Percentiles rank a stretch among this genome's conserved stretches.
Evolutionary conservation across 208 protist species (phyloP).

Genomic region (Leishmania tropica): DNA sequence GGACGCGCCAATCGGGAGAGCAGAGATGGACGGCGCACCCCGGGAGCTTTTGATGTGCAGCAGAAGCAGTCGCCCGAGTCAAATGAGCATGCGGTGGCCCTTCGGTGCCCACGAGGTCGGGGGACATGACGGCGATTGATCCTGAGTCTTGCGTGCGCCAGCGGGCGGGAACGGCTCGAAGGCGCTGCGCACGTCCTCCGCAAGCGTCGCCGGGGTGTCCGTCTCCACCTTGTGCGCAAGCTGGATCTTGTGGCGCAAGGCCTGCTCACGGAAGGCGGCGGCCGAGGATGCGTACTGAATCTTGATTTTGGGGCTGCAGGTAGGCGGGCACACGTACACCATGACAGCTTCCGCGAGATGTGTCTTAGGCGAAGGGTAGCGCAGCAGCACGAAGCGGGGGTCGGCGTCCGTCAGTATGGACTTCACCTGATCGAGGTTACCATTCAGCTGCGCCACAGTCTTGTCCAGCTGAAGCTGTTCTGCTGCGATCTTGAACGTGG

Average conservation of each 20-base stretch:
- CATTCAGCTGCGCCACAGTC: conserved; percentile 13
- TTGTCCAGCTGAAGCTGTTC: conserved; percentile 32
- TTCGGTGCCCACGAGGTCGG: conserved; percentile 29
- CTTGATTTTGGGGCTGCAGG: conserved; percentile 62
- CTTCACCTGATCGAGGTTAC: conserved; percentile 25
- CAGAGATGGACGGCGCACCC: not conserved
- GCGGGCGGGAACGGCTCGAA: conserved; percentile 26
- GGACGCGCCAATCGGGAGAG: not conserved
- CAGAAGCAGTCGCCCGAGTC: not conserved
- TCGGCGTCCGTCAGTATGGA: conserved; percentile 35
- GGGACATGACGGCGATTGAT: conserved; percentile 7
- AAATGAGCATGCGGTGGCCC: conserved; percentile 71
- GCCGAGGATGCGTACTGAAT: conserved; percentile 82
- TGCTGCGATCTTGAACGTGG: conserved; percentile 50
- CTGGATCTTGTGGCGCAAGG: conserved; percentile 40
- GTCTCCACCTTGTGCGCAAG: conserved; percentile 61
- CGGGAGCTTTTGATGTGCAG: not conserved
- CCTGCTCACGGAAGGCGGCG: conserved; percentile 60
- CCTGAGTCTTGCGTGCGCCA: conserved; percentile 5
- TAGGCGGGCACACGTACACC: conserved; percentile 75
- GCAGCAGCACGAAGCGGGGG: conserved; percentile 43
- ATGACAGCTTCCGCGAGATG: conserved; percentile 39
- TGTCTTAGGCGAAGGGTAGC: conserved; percentile 29
- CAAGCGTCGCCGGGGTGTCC: conserved; percentile 45
- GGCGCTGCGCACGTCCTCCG: conserved; percentile 45